Base-by-base conservation (phyloP, 352 stramenopile genomes). In the Phytophthora cactorum region DNA sequence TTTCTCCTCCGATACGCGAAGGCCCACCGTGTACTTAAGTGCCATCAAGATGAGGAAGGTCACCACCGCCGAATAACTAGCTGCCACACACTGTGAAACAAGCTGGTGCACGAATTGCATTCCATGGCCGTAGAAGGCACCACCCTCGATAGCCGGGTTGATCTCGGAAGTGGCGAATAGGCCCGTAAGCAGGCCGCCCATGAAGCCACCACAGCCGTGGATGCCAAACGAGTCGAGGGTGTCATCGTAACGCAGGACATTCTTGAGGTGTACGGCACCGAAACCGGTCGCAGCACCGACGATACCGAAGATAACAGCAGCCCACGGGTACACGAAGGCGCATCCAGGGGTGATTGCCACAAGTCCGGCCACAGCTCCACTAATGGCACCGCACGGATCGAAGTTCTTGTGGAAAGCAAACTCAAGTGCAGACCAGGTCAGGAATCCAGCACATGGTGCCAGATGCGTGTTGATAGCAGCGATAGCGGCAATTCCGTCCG, bases 151-250 rank as follows among this genome's bases (percentile, higher is more conserved):
- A 57, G 70, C 72, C 8, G 79, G 80, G 70, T 88, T 88, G 36
- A 86, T 78, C 2, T 86, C 50, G 22, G 63, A 67, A 4, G 79
- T 89, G 7, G 82, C 85, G 59, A 95, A 93, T 9, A 95, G 71
- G 22, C 85, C 87, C 0, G 84, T 89, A 11, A 92, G 36, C 9
- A 95, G 56, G 8, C 79, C 81, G 14, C 87, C 87, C 11, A 78
- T 74, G 51, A 92, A 81, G 4, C 87, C 87, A 8, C 61, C 80
- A 28, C 81, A 79, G 52, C 83, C 84, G 69, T 95, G 85, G 63
- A 95, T 85, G 7, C 69, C 86, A 67, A 93, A 93, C 52, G 77
- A 77, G 68, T 95, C 87, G 17, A 95, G 68, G 17, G 82, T 92
- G 57, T 95, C 87, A 57, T 95, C 87, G 65, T 90, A 92, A 25